Evolutionary conservation across 257 asterid genomes (phyloP), one percentile per base, ranked within the genome.

Genomic region (Solanum virginianum): DNA sequence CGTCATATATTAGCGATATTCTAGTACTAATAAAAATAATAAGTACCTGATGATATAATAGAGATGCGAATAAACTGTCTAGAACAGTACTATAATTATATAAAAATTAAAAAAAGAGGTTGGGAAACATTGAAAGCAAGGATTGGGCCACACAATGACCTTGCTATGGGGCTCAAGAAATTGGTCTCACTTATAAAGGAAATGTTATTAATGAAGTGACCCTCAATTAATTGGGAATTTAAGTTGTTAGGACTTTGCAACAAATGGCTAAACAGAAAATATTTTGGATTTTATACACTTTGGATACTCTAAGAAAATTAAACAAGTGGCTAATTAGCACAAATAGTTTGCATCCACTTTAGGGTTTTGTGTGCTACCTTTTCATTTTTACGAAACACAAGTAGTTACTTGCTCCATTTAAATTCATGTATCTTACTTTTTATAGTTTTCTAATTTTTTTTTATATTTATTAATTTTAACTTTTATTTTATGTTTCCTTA

Each of bases 121-220:
- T 82, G 70, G 88, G 55, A 87, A 63, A 41, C 24, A 71, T 22
- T 22, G 53, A 53, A 84, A 84, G 51, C 53, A 80, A n/a, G 45
- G 71, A 79, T 77, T 82, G 89, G 86, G 71, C 87, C 87, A 86
- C 87, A 49, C 87, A 49, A 71, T 84, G 39, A 80, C 82, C 66
- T 57, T 55, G 54, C 89, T 74, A 87, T 85, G 87, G 89, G 92
- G 86, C 85, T 88, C 90, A 89, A 91, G 91, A 86, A 88, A 90
- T 90, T 87, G 94, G 91, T 91, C 88, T 87, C 88, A 91, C 92
- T 87, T 66, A 49, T 87, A 74, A 69, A 86, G 62, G 74, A 59
- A 84, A 84, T 60, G 71, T 77, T 16, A 53, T 51, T 53, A 68
- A 65, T 89, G 89, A 83, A 86, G 90, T 88, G 87, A 85, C 87